These are phyloP conservation scores for Malania oleifera DNA, from an alignment of 164 flowering plant species.

Conservation along the genomic window DNA sequence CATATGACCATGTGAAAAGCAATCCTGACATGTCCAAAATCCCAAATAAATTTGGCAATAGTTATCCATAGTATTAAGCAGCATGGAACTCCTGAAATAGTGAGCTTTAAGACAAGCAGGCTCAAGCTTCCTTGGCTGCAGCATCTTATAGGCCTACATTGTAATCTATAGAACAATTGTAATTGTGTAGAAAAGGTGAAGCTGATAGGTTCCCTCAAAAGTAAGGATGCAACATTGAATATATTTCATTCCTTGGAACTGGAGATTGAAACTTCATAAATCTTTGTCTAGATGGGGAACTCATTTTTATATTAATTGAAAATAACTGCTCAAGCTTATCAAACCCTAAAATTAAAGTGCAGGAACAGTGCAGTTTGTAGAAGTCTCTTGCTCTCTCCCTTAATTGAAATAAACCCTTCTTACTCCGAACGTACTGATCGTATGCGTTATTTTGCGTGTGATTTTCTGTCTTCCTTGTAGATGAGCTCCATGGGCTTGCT, in stretches of 20 bases:
- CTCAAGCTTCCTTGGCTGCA: background rate
- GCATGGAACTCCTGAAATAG: no score
- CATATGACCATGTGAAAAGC: no score
- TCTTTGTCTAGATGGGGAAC: background rate
- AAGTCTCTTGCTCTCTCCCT: background rate
- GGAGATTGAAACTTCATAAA: background rate
- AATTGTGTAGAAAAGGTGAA: background rate
- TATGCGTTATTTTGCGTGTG: background rate
- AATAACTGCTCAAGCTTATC: no score
- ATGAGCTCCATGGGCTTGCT: conserved; percentile 90
- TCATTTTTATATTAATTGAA: no score
- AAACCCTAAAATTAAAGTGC: no score
- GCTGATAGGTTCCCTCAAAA: background rate
- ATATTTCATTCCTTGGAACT: background rate
- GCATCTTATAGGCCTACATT: background rate
- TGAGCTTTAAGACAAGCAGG: no score
- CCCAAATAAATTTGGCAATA: background rate
- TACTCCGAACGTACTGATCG: background rate
- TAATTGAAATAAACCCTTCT: background rate
- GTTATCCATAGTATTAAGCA: background rate
- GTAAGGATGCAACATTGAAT: background rate
- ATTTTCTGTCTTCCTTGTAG: conserved; percentile 31
- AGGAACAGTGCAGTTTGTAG: background rate
- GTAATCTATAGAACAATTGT: background rate
- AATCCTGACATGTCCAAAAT: no score